Evolutionary conservation across 768 basidiomycete species (phyloP).

Genomic region (Boletus reticuloceps): DNA sequence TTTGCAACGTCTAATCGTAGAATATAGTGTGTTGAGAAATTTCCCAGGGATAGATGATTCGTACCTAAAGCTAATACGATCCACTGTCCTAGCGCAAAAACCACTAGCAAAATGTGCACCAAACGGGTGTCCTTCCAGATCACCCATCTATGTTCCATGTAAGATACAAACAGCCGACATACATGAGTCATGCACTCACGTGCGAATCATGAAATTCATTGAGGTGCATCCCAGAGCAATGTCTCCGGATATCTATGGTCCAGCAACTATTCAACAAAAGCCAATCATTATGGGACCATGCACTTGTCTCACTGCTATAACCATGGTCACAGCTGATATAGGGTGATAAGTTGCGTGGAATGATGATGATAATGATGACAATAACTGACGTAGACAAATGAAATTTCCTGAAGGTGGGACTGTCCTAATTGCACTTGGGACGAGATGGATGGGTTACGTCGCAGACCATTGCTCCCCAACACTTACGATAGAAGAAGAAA

Average conservation of each 20-base stretch:
- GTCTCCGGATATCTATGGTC: slow-evolving; percentile 10
- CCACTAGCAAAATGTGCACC: slow-evolving; percentile 15
- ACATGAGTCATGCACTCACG: slow-evolving; percentile 11
- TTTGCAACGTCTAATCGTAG: slow-evolving; percentile 14
- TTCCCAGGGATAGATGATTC: not conserved
- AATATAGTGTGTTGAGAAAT: not conserved
- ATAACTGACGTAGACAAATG: slow-evolving; percentile 21
- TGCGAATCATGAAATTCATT: slow-evolving; percentile 28
- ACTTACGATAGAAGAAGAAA: slow-evolving; percentile 19
- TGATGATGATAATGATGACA: not conserved
- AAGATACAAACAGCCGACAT: not conserved
- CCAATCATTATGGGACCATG: not conserved
- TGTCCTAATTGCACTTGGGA: slow-evolving; percentile 5
- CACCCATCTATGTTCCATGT: slow-evolving; percentile 21
- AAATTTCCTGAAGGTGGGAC: not conserved
- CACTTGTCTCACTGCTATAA: slow-evolving; percentile 12
- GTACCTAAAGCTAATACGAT: slow-evolving; percentile 14
- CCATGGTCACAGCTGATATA: slow-evolving; percentile 2
- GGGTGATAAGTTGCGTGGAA: not conserved
- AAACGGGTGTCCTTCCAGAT: slow-evolving; percentile 21
- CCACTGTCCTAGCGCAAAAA: slow-evolving; percentile 23
- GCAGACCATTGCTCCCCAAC: not conserved
- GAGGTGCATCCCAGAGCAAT: slow-evolving; percentile 20
- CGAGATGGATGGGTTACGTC: not conserved
- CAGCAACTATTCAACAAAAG: not conserved